Conservation (phyloP, 768 basidiomycete species). For the Phylloporus rhodoxanthus region DNA sequence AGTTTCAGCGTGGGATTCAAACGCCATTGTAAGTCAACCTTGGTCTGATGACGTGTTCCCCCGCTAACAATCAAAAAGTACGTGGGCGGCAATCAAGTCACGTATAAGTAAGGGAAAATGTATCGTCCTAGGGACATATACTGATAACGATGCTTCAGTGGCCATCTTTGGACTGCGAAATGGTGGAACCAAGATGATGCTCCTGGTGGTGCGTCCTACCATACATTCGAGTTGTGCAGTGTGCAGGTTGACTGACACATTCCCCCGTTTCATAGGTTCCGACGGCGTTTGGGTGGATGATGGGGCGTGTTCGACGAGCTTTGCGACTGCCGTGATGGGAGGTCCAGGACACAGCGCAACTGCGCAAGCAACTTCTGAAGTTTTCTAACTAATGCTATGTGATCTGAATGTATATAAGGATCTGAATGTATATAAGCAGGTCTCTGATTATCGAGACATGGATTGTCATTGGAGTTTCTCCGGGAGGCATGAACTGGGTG, state of each 20-base stretch:
- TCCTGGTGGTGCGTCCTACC: conserved; percentile 25
- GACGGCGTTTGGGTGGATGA: conserved; percentile 17
- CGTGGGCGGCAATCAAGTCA: conserved; percentile 38
- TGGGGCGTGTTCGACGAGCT: conserved; percentile 6
- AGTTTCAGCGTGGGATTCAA: conserved; percentile 39
- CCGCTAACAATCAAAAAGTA: conserved; percentile 31
- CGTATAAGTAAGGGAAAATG: conserved; percentile 33
- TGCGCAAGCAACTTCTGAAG: conserved; percentile 2
- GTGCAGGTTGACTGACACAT: neutral
- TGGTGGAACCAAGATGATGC: conserved; percentile 44
- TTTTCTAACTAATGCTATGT: neutral
- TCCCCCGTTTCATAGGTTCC: conserved; percentile 1
- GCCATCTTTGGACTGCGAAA: conserved; percentile 45
- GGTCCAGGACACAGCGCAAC: neutral
- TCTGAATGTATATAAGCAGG: neutral
- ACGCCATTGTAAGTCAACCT: conserved; percentile 32
- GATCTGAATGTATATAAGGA: neutral
- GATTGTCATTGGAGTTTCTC: neutral
- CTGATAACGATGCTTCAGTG: conserved; percentile 24
- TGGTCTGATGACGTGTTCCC: neutral
- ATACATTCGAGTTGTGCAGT: neutral
- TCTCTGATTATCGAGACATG: neutral
- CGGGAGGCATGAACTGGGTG: neutral
- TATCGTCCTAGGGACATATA: neutral
- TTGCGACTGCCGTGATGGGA: conserved; percentile 1